Evolutionary conservation across 73 alveolate species (phyloP).

Genomic region (Uronychia setigera): DNA sequence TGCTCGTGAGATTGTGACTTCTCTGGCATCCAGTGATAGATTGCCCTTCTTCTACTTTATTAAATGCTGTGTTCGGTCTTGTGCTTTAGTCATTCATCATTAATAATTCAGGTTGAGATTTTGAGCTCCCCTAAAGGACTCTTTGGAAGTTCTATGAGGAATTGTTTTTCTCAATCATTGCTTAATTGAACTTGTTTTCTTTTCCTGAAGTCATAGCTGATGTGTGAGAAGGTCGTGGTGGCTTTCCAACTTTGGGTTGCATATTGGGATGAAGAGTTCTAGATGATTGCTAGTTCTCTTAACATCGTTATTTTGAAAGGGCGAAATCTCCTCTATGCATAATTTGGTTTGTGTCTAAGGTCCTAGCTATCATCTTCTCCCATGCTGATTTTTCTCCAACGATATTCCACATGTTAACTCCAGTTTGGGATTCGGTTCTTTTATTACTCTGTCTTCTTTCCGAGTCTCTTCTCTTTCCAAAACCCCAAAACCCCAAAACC

Average conservation of each 20-base stretch:
- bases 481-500: too few species aligned
- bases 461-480: too few species aligned
- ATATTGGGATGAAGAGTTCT: not conserved
- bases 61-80: not conserved
- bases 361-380: not conserved
- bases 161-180: not conserved
- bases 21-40: not conserved
- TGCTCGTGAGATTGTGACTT: not conserved
- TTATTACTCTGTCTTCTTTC: too few species aligned
- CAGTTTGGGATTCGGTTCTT: too few species aligned
- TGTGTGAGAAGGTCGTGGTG: not conserved
- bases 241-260: not conserved
- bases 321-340: not conserved
- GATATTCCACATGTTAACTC: too few species aligned
- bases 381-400: not conserved
- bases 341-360: not conserved
- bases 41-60: not conserved
- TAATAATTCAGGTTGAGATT: too few species aligned
- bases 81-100: too few species aligned
- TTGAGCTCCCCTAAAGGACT: too few species aligned
- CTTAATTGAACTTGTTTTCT: not conserved
- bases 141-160: not conserved
- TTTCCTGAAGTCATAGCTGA: not conserved
- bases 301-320: not conserved
- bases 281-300: not conserved